Evolutionary conservation across 2,329 filamentous ascomycete genomes (phyloP).

Genomic region (Aaosphaeria arxii): DNA sequence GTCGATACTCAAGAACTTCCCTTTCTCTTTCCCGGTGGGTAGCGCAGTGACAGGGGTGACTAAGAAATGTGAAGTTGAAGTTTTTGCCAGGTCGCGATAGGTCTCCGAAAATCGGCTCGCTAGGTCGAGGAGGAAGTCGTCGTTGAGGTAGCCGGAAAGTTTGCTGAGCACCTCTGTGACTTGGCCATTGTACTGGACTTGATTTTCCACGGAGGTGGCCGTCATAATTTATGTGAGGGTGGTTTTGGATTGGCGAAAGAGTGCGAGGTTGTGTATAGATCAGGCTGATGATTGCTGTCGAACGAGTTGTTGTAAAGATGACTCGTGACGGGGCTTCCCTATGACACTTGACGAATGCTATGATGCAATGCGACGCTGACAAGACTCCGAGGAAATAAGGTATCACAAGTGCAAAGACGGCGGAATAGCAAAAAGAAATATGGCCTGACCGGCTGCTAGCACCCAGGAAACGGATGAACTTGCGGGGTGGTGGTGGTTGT

Average conservation of each 20-base stretch:
- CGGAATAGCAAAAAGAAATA: no score
- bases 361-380: no score
- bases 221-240: background rate
- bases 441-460: no score
- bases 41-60: conserved; percentile 39
- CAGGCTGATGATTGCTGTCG: background rate
- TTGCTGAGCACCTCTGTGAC: conserved; percentile 18
- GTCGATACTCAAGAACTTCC: conserved; percentile 45
- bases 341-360: no score
- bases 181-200: conserved; percentile 2
- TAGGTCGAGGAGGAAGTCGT: conserved; percentile 28
- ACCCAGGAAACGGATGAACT: no score
- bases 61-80: conserved; percentile 38
- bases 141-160: conserved; percentile 32
- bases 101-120: conserved; percentile 34
- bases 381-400: no score
- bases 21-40: conserved; percentile 61
- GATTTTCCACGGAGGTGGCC: background rate
- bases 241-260: background rate
- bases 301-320: no score
- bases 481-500: no score
- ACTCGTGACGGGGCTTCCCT: no score
- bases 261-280: background rate
- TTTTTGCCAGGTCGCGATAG: conserved; percentile 30
- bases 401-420: no score